A percentile compares a stretch with the other conserved stretches of the same genome.
These are phyloP conservation scores for Ceratocystis albifundus DNA, from an alignment of 2,329 filamentous ascomycete genomes.

Conservation along the genomic window DNA sequence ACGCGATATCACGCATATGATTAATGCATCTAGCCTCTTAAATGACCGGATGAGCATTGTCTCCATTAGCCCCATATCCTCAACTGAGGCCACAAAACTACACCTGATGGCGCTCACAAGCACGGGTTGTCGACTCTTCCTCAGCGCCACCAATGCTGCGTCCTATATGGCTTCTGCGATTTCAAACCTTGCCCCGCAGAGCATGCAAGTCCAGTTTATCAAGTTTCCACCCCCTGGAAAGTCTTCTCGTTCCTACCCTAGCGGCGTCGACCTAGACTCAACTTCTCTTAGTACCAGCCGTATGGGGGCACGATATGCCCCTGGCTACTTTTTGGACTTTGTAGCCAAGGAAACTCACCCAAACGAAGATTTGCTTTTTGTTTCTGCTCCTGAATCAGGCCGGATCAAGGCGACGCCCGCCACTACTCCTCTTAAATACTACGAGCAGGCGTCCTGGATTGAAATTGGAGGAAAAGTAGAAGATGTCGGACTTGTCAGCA, in stretches of 20 bases:
- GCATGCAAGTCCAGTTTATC: conserved; percentile 96
- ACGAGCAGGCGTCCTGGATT: conserved; percentile 71
- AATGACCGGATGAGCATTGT: conserved; percentile 61
- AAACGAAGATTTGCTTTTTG: conserved; percentile 59
- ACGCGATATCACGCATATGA: conserved; percentile 75
- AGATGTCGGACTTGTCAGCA: conserved; percentile 65
- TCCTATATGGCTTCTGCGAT: conserved; percentile 52
- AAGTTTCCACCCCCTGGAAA: conserved; percentile 66
- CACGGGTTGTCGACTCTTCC: conserved; percentile 80
- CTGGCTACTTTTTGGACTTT: conserved; percentile 85
- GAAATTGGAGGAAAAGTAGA: conserved; percentile 61
- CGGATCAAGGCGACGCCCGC: conserved; percentile 55
- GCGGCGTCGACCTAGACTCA: conserved; percentile 39
- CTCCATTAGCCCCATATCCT: conserved; percentile 73
- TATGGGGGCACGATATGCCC: conserved; percentile 55
- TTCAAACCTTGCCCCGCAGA: conserved; percentile 61
- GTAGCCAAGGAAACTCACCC: conserved; percentile 50
- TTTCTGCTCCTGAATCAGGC: conserved; percentile 78
- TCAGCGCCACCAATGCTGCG: conserved; percentile 75
- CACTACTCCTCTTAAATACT: conserved; percentile 48
- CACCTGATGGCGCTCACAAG: conserved; percentile 84
- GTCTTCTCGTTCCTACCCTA: conserved; percentile 30
- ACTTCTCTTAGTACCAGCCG: conserved; percentile 40
- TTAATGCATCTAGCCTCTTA: conserved; percentile 60
- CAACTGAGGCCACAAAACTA: conserved; percentile 65